Evolutionary conservation across 768 basidiomycete genomes (phyloP), one percentile per base, ranked within the genome.

Genomic region (Mycena venus): DNA sequence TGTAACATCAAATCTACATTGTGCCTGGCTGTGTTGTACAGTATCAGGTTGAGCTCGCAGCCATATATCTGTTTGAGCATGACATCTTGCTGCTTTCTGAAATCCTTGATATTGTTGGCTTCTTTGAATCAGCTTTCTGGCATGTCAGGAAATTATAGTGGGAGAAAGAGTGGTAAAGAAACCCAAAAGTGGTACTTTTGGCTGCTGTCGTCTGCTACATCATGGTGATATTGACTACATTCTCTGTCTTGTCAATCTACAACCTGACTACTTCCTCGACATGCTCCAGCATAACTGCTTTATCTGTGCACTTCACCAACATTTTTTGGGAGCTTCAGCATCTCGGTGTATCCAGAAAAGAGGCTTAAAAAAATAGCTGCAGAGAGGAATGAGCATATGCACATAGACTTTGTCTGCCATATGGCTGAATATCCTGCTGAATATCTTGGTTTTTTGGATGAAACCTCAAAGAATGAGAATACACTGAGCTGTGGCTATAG

Each of bases 401-500:
- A 78, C 11, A 74, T 76, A 49, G 82, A 79, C 47, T 86, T 74
- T 64, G 78, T 83, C 1, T 32, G 63, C 0, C 51, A 59, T 0
- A 82, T 85, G 78, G 78, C 81, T 1, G 72, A 78, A 34, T 85
- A 85, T 61, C 64, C 51, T 1, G 74, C 81, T 11, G 81, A 84
- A 3, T 78, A 85, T 58, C 73, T 86, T 9, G 82, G 82, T 0
- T 85, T 86, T 65, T 53, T 85, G 21, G 82, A 86, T 64, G 82
- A 86, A 64, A 79, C 79, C 1, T 84, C 82, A 0, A 83, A 83
- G 74, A 80, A 84, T 75, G 79, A 83, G 14, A 64, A 77, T 19
- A 82, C 82, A 1, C 29, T 67, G 23, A 67, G 38, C 23, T 40
- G 81, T 12, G 23, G 63, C 3, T 61, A 67, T 60, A 82, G 82